A percentile compares a stretch with the other conserved stretches of the same genome.
Conservation (phyloP, 441 rosid species). For the Flueggea neowawraea region DNA sequence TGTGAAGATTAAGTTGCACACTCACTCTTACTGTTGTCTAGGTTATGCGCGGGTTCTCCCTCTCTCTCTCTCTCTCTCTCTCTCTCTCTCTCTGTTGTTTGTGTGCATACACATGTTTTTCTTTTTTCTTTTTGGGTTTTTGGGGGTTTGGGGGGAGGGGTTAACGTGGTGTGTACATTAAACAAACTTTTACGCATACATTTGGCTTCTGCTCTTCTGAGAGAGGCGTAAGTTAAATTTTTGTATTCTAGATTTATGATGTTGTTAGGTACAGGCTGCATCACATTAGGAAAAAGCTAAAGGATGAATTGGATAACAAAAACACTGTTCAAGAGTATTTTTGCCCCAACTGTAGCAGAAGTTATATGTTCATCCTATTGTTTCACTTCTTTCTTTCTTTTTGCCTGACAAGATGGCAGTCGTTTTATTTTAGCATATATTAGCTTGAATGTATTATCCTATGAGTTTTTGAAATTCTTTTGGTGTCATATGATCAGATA, state of each 20-base stretch:
- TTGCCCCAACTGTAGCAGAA: constrained; percentile 83
- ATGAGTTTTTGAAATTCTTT: constrained; percentile 10
- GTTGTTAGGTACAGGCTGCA: constrained; percentile 73
- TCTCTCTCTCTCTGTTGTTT: constrained; percentile 5
- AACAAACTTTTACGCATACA: neutral
- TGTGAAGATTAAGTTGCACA: constrained; percentile 86
- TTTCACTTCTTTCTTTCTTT: neutral
- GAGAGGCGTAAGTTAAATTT: constrained; percentile 17
- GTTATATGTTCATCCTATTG: constrained; percentile 40
- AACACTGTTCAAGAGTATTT: constrained; percentile 86
- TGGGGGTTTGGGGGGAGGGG: no score
- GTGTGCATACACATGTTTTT: neutral
- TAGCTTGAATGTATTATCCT: constrained; percentile 3
- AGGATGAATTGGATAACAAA: constrained; percentile 87
- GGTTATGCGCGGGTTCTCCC: constrained; percentile 79
- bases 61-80: no score
- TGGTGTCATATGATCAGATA: constrained; percentile 49
- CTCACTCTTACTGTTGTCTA: constrained; percentile 92
- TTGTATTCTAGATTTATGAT: constrained; percentile 70
- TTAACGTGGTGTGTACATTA: neutral
- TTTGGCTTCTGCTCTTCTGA: constrained; percentile 14
- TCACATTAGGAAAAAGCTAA: constrained; percentile 68
- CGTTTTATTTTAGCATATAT: neutral
- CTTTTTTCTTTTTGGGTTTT: neutral
- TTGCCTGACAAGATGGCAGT: neutral